Percentiles rank a stretch among this genome's conserved stretches.
Evolutionary conservation across 768 basidiomycete species (phyloP).

Genomic region (Melanogaster broomeanus): DNA sequence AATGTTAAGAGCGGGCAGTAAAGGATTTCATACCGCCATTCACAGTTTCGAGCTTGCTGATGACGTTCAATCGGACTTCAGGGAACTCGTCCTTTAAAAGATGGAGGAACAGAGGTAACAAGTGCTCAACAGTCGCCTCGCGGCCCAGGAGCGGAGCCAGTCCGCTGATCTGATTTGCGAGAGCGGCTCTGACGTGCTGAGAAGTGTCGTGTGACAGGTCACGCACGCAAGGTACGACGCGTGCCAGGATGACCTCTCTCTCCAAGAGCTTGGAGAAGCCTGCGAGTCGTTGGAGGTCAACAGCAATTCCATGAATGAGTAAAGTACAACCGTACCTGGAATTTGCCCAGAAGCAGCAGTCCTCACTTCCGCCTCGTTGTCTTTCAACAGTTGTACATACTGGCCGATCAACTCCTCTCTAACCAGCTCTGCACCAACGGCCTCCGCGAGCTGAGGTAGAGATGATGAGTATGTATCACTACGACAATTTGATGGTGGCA

Average conservation of each 20-base stretch:
- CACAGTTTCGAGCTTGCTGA: slow-evolving; percentile 96
- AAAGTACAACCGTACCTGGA: slow-evolving; percentile 62
- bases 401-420: slow-evolving; percentile 93
- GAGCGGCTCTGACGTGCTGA: slow-evolving; percentile 95
- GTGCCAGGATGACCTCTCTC: slow-evolving; percentile 89
- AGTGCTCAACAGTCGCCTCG: slow-evolving; percentile 92
- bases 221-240: slow-evolving; percentile 92
- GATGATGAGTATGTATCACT: neutral
- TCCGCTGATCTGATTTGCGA: slow-evolving; percentile 95
- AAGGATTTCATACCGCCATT: slow-evolving; percentile 69
- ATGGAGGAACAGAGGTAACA: slow-evolving; percentile 95
- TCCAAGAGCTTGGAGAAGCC: slow-evolving; percentile 95
- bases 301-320: neutral
- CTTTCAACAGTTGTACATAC: slow-evolving; percentile 92
- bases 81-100: slow-evolving; percentile 98
- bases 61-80: slow-evolving; percentile 95
- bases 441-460: slow-evolving; percentile 73
- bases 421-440: slow-evolving; percentile 86
- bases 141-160: slow-evolving; percentile 93
- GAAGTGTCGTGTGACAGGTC: slow-evolving; percentile 92
- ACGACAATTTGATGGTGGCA: slow-evolving; percentile 10
- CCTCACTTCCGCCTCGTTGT: slow-evolving; percentile 97
- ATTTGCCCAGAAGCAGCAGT: slow-evolving; percentile 96
- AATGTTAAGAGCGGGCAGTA: neutral
- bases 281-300: slow-evolving; percentile 34